Evolutionary conservation across 257 asterid genomes (phyloP).

Genomic region (Solanum rostratum): DNA sequence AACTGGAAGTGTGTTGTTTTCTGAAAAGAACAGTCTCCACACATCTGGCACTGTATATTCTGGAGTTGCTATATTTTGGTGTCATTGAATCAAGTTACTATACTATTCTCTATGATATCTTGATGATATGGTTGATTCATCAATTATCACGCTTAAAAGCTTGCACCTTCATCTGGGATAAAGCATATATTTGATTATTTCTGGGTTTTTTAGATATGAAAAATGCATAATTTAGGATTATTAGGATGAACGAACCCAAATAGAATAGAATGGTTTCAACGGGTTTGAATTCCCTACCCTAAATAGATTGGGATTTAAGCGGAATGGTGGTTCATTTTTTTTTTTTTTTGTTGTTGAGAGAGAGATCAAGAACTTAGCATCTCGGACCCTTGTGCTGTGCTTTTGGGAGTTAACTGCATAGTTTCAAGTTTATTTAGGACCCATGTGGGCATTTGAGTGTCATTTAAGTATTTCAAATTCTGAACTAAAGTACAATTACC

Average conservation of each 20-base stretch:
- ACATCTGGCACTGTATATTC: not conserved
- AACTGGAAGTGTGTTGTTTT: not conserved
- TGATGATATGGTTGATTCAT: not conserved
- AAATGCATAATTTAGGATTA: not conserved
- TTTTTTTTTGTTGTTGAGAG: too few species aligned
- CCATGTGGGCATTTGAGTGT: not conserved
- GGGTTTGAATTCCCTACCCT: not conserved
- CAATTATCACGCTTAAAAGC: not conserved
- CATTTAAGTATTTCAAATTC: not conserved
- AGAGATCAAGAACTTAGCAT: not conserved
- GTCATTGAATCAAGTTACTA: not conserved
- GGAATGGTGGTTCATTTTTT: not conserved
- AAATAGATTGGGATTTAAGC: not conserved
- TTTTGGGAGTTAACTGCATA: not conserved
- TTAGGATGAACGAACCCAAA: not conserved
- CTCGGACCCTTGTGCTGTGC: not conserved
- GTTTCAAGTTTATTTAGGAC: not conserved
- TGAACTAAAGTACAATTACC: not conserved
- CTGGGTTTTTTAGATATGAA: not conserved
- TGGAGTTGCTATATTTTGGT: not conserved
- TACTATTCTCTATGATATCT: not conserved
- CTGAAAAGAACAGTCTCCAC: not conserved
- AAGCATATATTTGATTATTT: not conserved
- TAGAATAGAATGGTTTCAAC: not conserved
- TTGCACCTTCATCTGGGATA: not conserved